These are phyloP conservation scores for Aspergillus sclerotiicarbonarius DNA, from an alignment of 495 filamentous ascomycete species.

Conservation along the genomic window DNA sequence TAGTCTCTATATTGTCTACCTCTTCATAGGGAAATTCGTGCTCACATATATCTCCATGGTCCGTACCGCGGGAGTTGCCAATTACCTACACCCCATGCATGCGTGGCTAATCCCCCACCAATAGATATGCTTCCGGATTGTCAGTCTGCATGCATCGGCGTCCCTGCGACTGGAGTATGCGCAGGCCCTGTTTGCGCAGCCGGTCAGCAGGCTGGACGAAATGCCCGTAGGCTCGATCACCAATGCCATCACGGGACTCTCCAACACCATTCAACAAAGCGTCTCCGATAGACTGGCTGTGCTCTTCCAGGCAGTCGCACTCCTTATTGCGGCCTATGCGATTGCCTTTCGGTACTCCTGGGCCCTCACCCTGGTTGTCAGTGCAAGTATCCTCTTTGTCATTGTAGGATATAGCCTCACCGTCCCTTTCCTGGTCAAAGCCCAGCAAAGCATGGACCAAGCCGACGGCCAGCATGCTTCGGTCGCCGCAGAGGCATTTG, in stretches of 20 bases:
- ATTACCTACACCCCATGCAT: not conserved
- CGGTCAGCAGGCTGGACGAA: slow-evolving; percentile 32
- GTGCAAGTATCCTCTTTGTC: slow-evolving; percentile 39
- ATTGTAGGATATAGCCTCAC: slow-evolving; percentile 25
- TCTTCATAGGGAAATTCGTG: slow-evolving; percentile 40
- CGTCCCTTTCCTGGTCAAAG: slow-evolving; percentile 44
- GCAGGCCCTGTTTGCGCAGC: slow-evolving; percentile 31
- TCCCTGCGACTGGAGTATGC: slow-evolving; percentile 33
- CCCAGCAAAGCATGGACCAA: slow-evolving; percentile 24
- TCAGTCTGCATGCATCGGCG: slow-evolving; percentile 38
- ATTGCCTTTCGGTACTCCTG: slow-evolving; percentile 54
- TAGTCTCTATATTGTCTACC: slow-evolving; percentile 33
- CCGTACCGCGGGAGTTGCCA: not conserved
- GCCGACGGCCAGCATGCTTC: slow-evolving; percentile 33
- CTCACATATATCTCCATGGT: slow-evolving; percentile 34
- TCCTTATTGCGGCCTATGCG: slow-evolving; percentile 49
- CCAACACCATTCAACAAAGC: slow-evolving; percentile 63
- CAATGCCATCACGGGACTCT: slow-evolving; percentile 60
- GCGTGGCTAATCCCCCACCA: not conserved
- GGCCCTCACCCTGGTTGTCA: slow-evolving; percentile 45
- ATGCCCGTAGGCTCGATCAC: slow-evolving; percentile 38
- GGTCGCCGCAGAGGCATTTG: slow-evolving; percentile 50
- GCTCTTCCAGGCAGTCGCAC: slow-evolving; percentile 45
- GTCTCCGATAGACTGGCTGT: slow-evolving; percentile 59
- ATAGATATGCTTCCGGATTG: slow-evolving; percentile 53